Evolutionary conservation across 345 rosid genomes (phyloP), one percentile per base, ranked within the genome.

Genomic region (Pistacia integerrima): DNA sequence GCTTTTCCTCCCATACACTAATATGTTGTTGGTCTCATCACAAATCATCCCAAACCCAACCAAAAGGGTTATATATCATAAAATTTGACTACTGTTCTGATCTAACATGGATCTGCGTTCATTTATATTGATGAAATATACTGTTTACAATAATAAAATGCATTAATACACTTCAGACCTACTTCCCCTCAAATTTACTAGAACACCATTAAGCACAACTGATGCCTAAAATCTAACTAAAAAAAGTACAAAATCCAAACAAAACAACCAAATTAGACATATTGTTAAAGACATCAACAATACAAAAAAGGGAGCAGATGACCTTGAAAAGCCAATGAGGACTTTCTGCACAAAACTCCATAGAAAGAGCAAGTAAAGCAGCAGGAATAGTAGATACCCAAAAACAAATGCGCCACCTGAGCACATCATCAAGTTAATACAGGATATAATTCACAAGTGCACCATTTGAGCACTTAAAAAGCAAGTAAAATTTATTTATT

Each of bases 251-350:
- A 70, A 62, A 61, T 66, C 57, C 74, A 73, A 62, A 57, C 54
- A 60, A 16, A 51, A 70, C 58, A 46, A 59, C 38, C 35, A 74
- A 30, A n/a, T 16, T 10, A 8, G 64, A 22, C 7, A 49, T 12
- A 69, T 66, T 54, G 63, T 64, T 51, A 46, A 60, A 28, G 54
- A 74, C 35, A 49, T 56, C 41, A 63, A 44, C 49, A 69, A 80
- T 62, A 60, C 35, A 56, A 58, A 74, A 55, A 56, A 61, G 57
- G 79, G 57, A 66, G 78, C 59, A 74, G 56, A 69, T 69, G 30
- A 94, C 99, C 97, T 93, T 95, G 76, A 89, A 88, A 85, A 91
- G 99, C 99, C 99, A 95, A 72, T 91, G 93, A 82, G 99, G 99
- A 84, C 98, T 90, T 85, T 95, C 98, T 52, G 86, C 97, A 67